Percentiles rank a stretch among this genome's conserved stretches.
Evolutionary conservation across 2,329 filamentous ascomycete species (phyloP).

Genomic region (Sphaceloma murrayae): DNA sequence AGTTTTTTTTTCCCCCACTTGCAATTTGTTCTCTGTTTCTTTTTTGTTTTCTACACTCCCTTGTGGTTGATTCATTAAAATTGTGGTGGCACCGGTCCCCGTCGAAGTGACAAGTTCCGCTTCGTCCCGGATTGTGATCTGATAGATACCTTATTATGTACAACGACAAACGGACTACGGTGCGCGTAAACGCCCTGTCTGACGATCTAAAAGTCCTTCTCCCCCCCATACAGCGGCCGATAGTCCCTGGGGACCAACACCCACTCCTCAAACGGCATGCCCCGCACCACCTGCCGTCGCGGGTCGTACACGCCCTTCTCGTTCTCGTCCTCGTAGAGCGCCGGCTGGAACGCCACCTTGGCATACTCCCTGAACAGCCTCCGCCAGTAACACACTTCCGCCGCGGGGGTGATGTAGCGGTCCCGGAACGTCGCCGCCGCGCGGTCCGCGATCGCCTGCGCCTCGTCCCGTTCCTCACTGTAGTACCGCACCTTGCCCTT

Average conservation of each 20-base stretch:
- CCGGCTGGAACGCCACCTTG: constrained; percentile 24
- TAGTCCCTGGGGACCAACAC: constrained; percentile 1
- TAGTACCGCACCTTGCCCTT: constrained; percentile 23
- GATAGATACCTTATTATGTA: no score
- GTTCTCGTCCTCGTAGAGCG: constrained; percentile 17
- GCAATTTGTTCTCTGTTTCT: no score
- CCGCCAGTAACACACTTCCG: constrained; percentile 26
- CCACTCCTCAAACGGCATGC: constrained; percentile 22
- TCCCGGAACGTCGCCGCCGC: constrained; percentile 22
- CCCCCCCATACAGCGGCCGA: not conserved
- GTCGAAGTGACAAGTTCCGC: no score
- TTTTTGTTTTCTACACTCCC: no score
- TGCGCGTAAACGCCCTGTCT: no score
- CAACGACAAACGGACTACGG: no score
- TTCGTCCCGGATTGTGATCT: no score
- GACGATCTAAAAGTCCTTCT: not conserved
- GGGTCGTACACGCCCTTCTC: constrained; percentile 4
- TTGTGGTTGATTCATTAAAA: no score
- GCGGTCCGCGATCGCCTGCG: constrained; percentile 24
- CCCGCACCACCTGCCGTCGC: constrained; percentile 16
- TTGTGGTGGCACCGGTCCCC: no score
- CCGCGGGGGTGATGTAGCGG: constrained; percentile 24
- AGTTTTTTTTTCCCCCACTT: no score
- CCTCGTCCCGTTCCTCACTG: constrained; percentile 21
- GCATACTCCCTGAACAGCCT: constrained; percentile 25